phyloP scores from a whole-genome alignment of 2,329 filamentous ascomycete genomes.

The Ophiostoma montium region DNA sequence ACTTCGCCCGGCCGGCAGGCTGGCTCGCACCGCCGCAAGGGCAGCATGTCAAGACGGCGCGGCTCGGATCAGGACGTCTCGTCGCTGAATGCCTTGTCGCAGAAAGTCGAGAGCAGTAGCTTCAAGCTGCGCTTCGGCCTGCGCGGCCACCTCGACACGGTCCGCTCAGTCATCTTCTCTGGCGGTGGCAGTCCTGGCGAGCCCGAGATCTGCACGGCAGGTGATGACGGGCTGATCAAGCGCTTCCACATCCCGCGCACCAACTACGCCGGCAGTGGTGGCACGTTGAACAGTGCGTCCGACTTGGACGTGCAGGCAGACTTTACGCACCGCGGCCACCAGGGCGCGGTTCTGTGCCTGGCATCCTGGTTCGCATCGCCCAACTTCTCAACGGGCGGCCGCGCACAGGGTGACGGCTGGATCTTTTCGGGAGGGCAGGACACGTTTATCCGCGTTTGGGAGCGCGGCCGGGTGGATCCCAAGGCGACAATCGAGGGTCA shows the following conservation, averaged over 20 bases:
- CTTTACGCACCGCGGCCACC: conserved; percentile 89
- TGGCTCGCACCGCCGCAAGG: conserved; percentile 63
- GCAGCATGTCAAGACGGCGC: conserved; percentile 58
- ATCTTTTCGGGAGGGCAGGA: conserved; percentile 97
- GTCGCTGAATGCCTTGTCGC: conserved; percentile 26
- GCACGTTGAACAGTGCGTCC: conserved; percentile 29
- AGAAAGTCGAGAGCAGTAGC: conserved; percentile 47
- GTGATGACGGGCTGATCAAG: conserved; percentile 92
- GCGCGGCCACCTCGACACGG: conserved; percentile 82
- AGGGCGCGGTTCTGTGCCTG: conserved; percentile 76
- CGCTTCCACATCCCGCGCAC: conserved; percentile 89
- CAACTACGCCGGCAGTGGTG: conserved; percentile 24
- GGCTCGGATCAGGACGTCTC: conserved; percentile 54
- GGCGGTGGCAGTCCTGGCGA: conserved; percentile 90
- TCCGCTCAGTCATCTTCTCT: conserved; percentile 90
- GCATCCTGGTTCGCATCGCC: conserved; percentile 77
- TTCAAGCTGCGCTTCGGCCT: conserved; percentile 92
- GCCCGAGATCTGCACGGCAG: conserved; percentile 90
- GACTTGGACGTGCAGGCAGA: conserved; percentile 87
- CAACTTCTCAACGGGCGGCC: conserved; percentile 78
- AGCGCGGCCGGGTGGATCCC: conserved; percentile 82
- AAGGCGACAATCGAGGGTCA: conserved; percentile 91
- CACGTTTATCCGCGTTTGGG: conserved; percentile 86
- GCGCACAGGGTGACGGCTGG: conserved; percentile 87
- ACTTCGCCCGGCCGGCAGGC: conserved; percentile 65